A percentile compares a stretch with the other conserved stretches of the same genome.
Conservation (phyloP, 768 basidiomycete species). For the Amanita phalloides region DNA sequence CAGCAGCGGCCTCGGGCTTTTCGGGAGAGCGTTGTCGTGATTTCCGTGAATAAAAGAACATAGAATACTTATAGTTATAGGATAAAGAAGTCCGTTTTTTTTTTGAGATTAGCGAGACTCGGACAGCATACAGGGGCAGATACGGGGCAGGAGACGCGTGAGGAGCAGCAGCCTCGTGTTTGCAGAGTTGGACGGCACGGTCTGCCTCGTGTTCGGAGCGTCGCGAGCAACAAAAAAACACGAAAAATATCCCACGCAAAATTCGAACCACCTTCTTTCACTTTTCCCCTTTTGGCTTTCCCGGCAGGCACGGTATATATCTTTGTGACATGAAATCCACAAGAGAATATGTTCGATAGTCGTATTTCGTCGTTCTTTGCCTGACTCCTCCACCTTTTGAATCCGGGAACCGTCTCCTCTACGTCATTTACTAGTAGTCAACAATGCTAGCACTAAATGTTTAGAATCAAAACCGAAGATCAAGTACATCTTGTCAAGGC, state of each 20-base stretch:
- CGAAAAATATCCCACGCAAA: neutral
- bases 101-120: neutral
- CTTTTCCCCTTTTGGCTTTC: neutral
- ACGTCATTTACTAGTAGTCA: no score
- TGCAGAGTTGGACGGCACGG: neutral
- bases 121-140: neutral
- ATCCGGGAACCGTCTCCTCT: no score
- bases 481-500: no score
- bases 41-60: constrained; percentile 22
- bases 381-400: no score
- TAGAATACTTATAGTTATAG: constrained; percentile 9
- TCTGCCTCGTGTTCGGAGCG: constrained; percentile 4
- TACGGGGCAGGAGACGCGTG: neutral
- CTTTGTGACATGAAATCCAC: no score
- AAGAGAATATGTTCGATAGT: no score
- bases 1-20: constrained; percentile 5
- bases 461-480: no score
- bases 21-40: constrained; percentile 27
- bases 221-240: constrained; percentile 1
- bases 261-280: neutral
- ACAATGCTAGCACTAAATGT: no score
- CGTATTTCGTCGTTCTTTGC: no score
- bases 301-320: no score
- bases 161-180: neutral
- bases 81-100: constrained; percentile 13